Conservation (phyloP, 495 filamentous ascomycete genomes). For the Aspergillus heteromorphus region DNA sequence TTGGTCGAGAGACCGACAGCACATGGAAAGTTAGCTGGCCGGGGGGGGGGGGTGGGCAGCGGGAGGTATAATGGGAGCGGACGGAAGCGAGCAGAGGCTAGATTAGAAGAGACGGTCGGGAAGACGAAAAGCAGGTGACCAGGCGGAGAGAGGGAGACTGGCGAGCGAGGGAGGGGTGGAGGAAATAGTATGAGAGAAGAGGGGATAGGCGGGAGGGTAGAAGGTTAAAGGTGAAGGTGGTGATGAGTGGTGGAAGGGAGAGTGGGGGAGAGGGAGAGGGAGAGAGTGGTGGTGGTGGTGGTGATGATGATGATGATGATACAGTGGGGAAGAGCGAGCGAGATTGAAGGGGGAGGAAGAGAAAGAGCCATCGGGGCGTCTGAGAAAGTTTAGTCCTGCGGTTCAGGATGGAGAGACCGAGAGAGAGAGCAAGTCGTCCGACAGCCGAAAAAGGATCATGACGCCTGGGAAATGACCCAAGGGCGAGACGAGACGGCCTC, state of each 20-base stretch:
- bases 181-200: constrained; percentile 3
- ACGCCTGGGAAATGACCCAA: constrained; percentile 15
- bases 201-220: constrained; percentile 10
- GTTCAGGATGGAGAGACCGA: background rate
- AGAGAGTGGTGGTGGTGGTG: constrained; percentile 16
- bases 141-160: constrained; percentile 7
- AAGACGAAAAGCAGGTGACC: background rate
- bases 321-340: constrained; percentile 17
- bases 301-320: constrained; percentile 8
- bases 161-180: background rate
- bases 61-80: constrained; percentile 2
- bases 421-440: background rate
- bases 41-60: background rate
- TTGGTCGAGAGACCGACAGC: background rate
- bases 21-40: background rate
- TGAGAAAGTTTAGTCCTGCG: constrained; percentile 3
- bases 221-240: constrained; percentile 2
- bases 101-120: constrained; percentile 6
- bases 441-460: constrained; percentile 5
- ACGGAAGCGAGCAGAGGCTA: constrained; percentile 12
- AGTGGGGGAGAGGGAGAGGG: constrained; percentile 12
- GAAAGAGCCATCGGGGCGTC: background rate
- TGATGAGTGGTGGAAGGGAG: constrained; percentile 10
- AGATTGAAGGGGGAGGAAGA: constrained; percentile 16
- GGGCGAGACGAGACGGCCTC: constrained; percentile 5